Evolutionary conservation across 139 green algal species (phyloP).

Genomic region (Yamagishiella unicocca): DNA sequence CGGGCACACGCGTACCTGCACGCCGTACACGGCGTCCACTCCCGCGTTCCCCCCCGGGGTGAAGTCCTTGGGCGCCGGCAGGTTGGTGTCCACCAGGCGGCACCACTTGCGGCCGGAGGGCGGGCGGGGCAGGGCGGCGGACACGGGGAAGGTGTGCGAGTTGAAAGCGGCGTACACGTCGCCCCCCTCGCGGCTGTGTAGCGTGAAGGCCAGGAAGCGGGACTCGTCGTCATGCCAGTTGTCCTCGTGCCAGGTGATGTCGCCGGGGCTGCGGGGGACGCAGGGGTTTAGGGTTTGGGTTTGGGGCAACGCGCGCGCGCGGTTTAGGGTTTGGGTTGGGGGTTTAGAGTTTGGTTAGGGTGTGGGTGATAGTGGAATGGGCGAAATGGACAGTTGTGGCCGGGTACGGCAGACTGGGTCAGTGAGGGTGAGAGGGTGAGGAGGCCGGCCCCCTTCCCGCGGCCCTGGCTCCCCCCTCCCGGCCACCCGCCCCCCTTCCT

Average conservation of each 20-base stretch:
- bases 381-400: too few species aligned
- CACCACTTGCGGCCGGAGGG: constrained; percentile 83
- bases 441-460: too few species aligned
- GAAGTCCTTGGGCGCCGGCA: constrained; percentile 91
- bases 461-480: too few species aligned
- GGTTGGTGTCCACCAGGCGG: constrained; percentile 95
- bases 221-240: constrained; percentile 94
- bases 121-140: constrained; percentile 68
- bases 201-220: constrained; percentile 95
- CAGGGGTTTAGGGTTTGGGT: background rate
- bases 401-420: too few species aligned
- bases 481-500: too few species aligned
- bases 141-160: constrained; percentile 86
- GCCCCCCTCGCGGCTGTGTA: constrained; percentile 78
- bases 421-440: too few species aligned
- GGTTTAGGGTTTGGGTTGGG: too few species aligned
- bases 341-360: too few species aligned
- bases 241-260: constrained; percentile 98
- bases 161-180: constrained; percentile 97
- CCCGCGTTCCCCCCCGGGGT: constrained; percentile 85
- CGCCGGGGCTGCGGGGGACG: constrained; percentile 54
- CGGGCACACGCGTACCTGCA: constrained; percentile 71
- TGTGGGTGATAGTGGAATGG: too few species aligned
- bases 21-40: constrained; percentile 74
- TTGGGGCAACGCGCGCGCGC: background rate